phyloP scores from a whole-genome alignment of 225 moss, liverwort and hornwort genomes.

The Sphagnum contortum region DNA sequence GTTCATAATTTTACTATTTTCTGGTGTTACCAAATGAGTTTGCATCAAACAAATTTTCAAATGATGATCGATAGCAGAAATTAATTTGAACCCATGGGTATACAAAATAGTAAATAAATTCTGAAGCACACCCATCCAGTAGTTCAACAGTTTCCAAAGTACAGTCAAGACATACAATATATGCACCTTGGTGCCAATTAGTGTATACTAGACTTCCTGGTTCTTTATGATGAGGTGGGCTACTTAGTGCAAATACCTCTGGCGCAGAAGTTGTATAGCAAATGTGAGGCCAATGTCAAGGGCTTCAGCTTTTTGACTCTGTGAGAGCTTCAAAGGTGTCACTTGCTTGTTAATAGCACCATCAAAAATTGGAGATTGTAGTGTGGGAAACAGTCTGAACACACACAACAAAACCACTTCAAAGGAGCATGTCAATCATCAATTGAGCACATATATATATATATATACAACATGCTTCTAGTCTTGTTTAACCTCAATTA shows the following conservation, averaged over 20 bases:
- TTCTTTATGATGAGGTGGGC: too few relatives aligned
- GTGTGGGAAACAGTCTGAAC: conserved; percentile 52
- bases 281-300: conserved; percentile 27
- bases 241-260: conserved; percentile 16
- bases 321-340: conserved; percentile 29
- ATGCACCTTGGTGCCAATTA: neutral
- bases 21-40: too few relatives aligned
- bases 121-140: too few relatives aligned
- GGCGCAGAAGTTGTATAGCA: conserved; percentile 24
- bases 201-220: too few relatives aligned
- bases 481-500: too few relatives aligned
- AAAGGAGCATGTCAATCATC: neutral
- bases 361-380: conserved; percentile 71
- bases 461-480: too few relatives aligned
- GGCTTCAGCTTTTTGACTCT: conserved; percentile 15
- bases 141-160: neutral
- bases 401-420: neutral
- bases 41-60: too few relatives aligned
- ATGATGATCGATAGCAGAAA: too few relatives aligned
- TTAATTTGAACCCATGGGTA: too few relatives aligned
- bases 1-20: too few relatives aligned
- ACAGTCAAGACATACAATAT: neutral
- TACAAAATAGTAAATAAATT: too few relatives aligned
- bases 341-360: conserved; percentile 37
- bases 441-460: too few relatives aligned